Conservation (phyloP, 75 land plant species). For the Picea glauca region DNA sequence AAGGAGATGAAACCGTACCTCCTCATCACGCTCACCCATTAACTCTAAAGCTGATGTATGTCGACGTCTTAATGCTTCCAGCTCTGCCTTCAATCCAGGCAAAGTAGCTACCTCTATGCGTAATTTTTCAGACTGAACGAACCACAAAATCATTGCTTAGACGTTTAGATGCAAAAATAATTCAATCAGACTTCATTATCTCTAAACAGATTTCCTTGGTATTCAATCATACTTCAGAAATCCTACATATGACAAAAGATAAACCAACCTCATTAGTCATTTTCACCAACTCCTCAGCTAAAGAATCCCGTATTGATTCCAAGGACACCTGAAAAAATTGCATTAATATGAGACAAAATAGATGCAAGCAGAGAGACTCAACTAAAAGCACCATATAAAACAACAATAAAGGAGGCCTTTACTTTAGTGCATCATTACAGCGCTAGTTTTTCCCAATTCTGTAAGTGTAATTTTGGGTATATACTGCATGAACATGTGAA, state of each 20-base stretch:
- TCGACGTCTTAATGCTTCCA: conserved; percentile 86
- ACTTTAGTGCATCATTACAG: neutral
- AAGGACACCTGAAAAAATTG: conserved; percentile 59
- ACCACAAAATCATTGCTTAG: conserved; percentile 5
- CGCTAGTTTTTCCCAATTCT: neutral
- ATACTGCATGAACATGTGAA: neutral
- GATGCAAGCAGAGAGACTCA: neutral
- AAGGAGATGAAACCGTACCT: conserved; percentile 41
- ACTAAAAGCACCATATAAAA: neutral
- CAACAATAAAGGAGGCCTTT: neutral
- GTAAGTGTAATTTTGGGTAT: neutral
- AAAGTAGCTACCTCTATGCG: conserved; percentile 56
- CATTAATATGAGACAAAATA: neutral
- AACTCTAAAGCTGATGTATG: conserved; percentile 95
- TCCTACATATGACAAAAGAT: neutral
- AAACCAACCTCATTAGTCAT: conserved; percentile 73
- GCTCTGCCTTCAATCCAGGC: conserved; percentile 89
- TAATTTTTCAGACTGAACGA: conserved; percentile 73
- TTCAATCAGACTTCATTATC: neutral
- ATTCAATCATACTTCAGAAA: neutral
- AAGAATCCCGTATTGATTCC: conserved; percentile 91
- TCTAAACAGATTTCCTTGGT: neutral
- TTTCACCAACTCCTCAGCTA: conserved; percentile 95
- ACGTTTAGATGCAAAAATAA: neutral
- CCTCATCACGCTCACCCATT: conserved; percentile 99